phyloP scores from a whole-genome alignment of 805 yeast species.

The Candida insectalens region DNA sequence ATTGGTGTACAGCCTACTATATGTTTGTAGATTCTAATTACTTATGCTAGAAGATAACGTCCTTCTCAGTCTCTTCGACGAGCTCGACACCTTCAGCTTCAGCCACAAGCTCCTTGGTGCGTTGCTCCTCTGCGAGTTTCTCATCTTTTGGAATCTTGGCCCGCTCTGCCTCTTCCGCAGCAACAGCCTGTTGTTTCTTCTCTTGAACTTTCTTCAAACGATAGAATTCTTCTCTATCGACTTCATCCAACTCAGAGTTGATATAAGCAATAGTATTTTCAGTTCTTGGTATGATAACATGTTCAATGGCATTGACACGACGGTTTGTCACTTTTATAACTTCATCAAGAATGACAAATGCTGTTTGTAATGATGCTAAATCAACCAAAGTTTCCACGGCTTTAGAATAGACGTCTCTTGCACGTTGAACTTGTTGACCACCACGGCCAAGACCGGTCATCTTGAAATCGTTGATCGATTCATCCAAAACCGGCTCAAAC shows the following conservation, averaged over 20 bases:
- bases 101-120: constrained; percentile 9
- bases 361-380: constrained; percentile 92
- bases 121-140: constrained; percentile 14
- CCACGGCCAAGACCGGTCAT: constrained; percentile 97
- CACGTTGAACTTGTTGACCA: constrained; percentile 95
- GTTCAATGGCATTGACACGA: constrained; percentile 98
- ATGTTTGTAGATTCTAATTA: too few species aligned
- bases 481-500: constrained; percentile 78
- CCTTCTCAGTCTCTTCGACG: constrained; percentile 27
- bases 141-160: constrained; percentile 12
- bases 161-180: constrained; percentile 45
- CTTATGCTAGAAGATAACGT: constrained; percentile 29
- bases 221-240: constrained; percentile 97
- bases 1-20: too few species aligned
- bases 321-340: constrained; percentile 96
- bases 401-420: constrained; percentile 84
- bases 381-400: constrained; percentile 97
- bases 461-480: constrained; percentile 84
- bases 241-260: constrained; percentile 92
- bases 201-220: constrained; percentile 94
- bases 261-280: constrained; percentile 89
- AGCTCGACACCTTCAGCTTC: constrained; percentile 9
- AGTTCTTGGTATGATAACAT: constrained; percentile 94
- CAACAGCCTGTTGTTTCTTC: constrained; percentile 77
- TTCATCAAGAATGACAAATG: constrained; percentile 92